Base-by-base conservation (phyloP, 768 basidiomycete genomes). In the Tephrocybe sp. region DNA sequence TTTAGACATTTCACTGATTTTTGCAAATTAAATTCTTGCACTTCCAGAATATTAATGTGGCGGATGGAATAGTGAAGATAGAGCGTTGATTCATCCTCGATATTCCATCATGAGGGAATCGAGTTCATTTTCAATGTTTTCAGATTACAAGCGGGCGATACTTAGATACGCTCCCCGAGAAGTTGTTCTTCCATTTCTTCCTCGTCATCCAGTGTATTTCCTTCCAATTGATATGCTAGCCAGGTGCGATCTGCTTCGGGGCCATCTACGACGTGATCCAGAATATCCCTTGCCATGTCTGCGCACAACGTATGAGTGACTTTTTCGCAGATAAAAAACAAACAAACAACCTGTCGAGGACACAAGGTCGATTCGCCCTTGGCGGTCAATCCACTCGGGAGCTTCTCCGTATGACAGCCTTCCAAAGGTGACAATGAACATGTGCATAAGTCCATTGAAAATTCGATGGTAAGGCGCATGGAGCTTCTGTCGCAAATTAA, bases 361-460 rank as follows among this genome's bases (percentile, higher is more conserved):
- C 55, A 72, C 73, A 36, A 84, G 59, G 39, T 76, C 74, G 17
- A 63, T 60, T 49, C 68, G 72, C 13, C 67, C 62, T 41, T 70
- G 62, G 13, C 52, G 49, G 19, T 73, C 67, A 30, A 86, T 63
- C 82, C 84, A 87, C 39, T 78, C 73, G 13, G 85, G 85, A 10
- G 79, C 70, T 40, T 82, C 83, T 5, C 85, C 82, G 52, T 81
- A 91, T 49, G 84, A 82, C 41, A 93, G 68, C 54, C 89, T 76
- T 34, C 90, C 87, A 48, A 93, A 79, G 0, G 83, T 80, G n/a
- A 90, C 82, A 23, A 84, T 79, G 61, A 90, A 91, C 62, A 83
- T 75, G 57, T 92, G 83, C 11, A 72, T 72, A 22, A 88, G 66
- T 30, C 83, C 83, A 57, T 78, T 82, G 61, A 85, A 85, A 23